Evolutionary conservation across 2,329 filamentous ascomycete species (phyloP).

Genomic region (Fusarium pseudocircinatum): DNA sequence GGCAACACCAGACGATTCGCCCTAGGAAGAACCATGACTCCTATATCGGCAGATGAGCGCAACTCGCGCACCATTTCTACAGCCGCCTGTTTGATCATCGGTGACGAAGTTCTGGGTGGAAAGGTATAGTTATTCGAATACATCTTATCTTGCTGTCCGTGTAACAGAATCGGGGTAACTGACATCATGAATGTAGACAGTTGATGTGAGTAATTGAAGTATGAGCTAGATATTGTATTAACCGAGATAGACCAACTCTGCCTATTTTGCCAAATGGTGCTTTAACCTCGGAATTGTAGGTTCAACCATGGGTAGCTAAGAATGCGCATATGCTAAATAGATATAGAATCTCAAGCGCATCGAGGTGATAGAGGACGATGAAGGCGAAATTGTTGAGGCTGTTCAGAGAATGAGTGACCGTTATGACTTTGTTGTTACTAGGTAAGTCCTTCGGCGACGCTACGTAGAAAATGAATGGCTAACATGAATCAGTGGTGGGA

Average conservation of each 20-base stretch:
- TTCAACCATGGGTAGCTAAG: not conserved
- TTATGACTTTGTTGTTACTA: slow-evolving; percentile 96
- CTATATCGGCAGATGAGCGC: slow-evolving; percentile 59
- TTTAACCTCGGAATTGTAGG: slow-evolving; percentile 69
- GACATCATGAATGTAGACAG: slow-evolving; percentile 42
- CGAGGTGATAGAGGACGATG: slow-evolving; percentile 94
- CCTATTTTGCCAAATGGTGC: slow-evolving; percentile 72
- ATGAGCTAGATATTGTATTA: slow-evolving; percentile 14
- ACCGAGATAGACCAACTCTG: slow-evolving; percentile 66
- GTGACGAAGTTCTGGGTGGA: slow-evolving; percentile 94
- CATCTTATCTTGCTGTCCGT: not conserved
- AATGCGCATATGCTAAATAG: not conserved
- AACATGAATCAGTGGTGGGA: slow-evolving; percentile 74
- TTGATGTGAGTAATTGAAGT: slow-evolving; percentile 50
- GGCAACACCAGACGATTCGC: slow-evolving; percentile 48
- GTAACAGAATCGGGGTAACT: not conserved
- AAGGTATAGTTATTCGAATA: slow-evolving; percentile 69
- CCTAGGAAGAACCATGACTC: slow-evolving; percentile 52
- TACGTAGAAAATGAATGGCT: not conserved
- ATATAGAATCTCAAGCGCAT: slow-evolving; percentile 78
- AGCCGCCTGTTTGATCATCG: slow-evolving; percentile 92
- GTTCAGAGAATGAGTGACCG: slow-evolving; percentile 84
- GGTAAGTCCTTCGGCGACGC: slow-evolving; percentile 48
- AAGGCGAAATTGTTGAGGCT: slow-evolving; percentile 88
- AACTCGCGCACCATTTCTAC: slow-evolving; percentile 80